Percentiles rank a stretch among this genome's conserved stretches.
phyloP scores from a whole-genome alignment of 2,329 filamentous ascomycete species.

The Phyllachora maydis region DNA sequence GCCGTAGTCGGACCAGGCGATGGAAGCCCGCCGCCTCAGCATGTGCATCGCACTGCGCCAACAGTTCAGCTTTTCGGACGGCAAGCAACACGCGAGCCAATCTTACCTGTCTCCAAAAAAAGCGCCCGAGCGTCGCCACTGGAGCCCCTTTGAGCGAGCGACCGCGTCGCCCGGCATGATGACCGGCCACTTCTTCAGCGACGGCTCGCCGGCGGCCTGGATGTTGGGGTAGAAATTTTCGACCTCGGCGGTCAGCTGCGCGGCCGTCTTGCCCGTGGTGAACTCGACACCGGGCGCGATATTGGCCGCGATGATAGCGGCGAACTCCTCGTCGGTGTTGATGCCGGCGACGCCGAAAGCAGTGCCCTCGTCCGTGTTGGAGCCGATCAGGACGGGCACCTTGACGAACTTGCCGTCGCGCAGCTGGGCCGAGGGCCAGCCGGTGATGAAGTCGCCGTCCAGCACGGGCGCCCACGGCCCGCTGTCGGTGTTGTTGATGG shows the following conservation, averaged over 20 bases:
- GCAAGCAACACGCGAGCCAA: not conserved
- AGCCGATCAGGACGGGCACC: constrained; percentile 14
- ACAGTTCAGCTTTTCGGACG: not conserved
- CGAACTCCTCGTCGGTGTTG: not conserved
- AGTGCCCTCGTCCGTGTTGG: constrained; percentile 13
- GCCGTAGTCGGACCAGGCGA: constrained; percentile 1
- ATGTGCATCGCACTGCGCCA: not conserved
- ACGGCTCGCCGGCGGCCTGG: not conserved
- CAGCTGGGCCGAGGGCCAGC: constrained; percentile 11
- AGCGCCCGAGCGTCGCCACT: constrained; percentile 3
- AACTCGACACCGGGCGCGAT: not conserved
- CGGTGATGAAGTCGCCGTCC: constrained; percentile 14
- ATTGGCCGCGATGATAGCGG: not conserved
- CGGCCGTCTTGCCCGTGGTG: not conserved
- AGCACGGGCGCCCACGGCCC: constrained; percentile 8
- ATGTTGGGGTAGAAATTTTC: constrained; percentile 3
- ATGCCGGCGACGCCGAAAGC: not conserved
- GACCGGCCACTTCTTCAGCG: not conserved
- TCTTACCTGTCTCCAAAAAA: constrained; percentile 4
- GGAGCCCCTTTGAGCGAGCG: constrained; percentile 2
- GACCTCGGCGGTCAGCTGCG: constrained; percentile 1
- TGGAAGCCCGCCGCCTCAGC: not conserved
- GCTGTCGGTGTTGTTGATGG: constrained; percentile 4
- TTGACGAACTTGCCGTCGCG: constrained; percentile 12
- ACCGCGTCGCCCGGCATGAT: constrained; percentile 1